Evolutionary conservation across 331 rosid species (phyloP), one percentile per base, ranked within the genome.

Genomic region (Quercus lobata): DNA sequence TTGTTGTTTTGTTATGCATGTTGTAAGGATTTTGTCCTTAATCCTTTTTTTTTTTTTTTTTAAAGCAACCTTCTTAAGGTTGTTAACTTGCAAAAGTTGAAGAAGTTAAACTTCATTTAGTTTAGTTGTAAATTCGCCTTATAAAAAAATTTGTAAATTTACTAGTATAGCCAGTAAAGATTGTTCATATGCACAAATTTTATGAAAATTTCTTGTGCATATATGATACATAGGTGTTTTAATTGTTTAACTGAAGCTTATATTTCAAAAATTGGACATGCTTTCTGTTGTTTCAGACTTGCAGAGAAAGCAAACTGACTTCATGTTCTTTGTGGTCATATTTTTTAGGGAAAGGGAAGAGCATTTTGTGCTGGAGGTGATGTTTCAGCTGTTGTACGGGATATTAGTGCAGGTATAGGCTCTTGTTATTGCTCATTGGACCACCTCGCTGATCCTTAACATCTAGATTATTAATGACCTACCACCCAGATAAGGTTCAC

Each of bases 361-460:
- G 97, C 99, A 70, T 95, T 93, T 82, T 95, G 98, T 87, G 99
- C 99, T 60, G 99, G 98, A 61, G 99, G 99, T 73, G 99, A 95
- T 83, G 97, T 93, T 60, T 87, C 93, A 4, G 78, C 92, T 1
- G 96, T 91, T 70, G 96, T 69, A 89, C 91, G 37, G 68, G 82
- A 86, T 68, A 74, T 71, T 18, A 83, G 7, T 19, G 72, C 44
- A 86, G 88, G 99, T 84, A 80, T 75, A 80, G 66, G 25, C 73
- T 79, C 60, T 71, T 61, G 44, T 76, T 11, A 11, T 41, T 82
- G 61, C 77, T 57, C 66, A 57, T 24, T 72, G 44, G 77, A 32
- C 65, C 52, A 46, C 52, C 25, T 54, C 22, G 4, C 69, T 81
- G 66, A 69, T 77, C 73, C 73, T 65, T 35, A 66, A 66, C 29